Base-by-base conservation (phyloP, 1,284 basidiomycete genomes). In the Puccinia horiana region DNA sequence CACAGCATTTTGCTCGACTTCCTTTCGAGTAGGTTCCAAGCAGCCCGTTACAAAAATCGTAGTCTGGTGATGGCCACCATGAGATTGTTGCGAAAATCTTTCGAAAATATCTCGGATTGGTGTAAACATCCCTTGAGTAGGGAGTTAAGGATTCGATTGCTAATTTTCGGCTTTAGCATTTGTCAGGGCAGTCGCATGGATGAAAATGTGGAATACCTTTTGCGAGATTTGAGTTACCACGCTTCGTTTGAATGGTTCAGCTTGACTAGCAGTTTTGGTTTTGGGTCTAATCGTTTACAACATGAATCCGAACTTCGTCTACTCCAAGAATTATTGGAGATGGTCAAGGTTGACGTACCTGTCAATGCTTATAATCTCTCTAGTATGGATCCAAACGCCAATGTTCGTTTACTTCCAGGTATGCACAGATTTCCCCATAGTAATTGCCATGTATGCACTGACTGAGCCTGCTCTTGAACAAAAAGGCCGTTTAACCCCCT, bases 161-260 rank as follows among this genome's bases (percentile, higher is more conserved):
- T 98, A 12, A 89, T 96, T 2, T 97, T 99, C 85, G 96, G 94
- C 0, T 95, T 99, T 86, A 95, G 97, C 86, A 91, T 95, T 0
- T 88, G 99, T 54, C 93, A 94, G 85, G 94, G 94, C 83, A 96
- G 93, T 42, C 90, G 92, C 83, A 89, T 98, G 84, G 97, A 99
- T 86, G 89, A 91, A 0, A 91, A 91, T 82, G 92, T 94, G 82
- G 96, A 99, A 87, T 90, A 91, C 84, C 87, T 90, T 35, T 88
- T 96, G 79, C 90, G 97, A 70, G 91, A 93, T 84, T 90, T 89
- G 73, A 88, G 99, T 16, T 98, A 94, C 87, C 88, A 88, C 14
- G 90, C 92, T 0, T 94, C 94, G 0, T 93, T 95, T 84, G 91
- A 91, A 4, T 99, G 97, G 97, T 99, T 99, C 87, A 89, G 92